phyloP scores from a whole-genome alignment of 495 filamentous ascomycete genomes.

The Trichoderma virens region DNA sequence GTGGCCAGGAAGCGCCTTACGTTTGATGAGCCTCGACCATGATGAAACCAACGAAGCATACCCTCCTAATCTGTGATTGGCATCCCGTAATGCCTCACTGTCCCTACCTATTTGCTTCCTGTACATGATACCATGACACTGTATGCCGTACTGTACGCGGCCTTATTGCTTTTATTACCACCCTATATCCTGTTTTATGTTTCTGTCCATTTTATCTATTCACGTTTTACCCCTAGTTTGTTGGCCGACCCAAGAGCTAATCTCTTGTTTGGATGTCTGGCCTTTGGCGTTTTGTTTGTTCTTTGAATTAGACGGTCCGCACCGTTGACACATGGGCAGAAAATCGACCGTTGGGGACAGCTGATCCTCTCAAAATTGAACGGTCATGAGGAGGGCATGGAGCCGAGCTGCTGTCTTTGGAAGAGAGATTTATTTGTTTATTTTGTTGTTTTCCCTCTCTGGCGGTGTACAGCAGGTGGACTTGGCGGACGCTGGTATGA shows the following conservation, averaged over 20 bases:
- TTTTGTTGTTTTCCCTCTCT: neutral
- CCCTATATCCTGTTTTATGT: neutral
- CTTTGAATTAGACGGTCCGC: neutral
- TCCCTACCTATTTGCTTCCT: constrained; percentile 5
- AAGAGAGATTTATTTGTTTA: neutral
- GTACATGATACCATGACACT: constrained; percentile 12
- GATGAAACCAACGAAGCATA: neutral
- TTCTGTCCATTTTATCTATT: neutral
- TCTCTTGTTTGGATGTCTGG: constrained; percentile 7
- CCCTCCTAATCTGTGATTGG: neutral
- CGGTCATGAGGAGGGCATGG: neutral
- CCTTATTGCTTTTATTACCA: neutral
- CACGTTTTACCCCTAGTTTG: neutral
- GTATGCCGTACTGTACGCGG: neutral
- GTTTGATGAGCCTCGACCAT: constrained; percentile 33
- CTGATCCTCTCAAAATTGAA: neutral
- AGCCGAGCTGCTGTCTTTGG: neutral
- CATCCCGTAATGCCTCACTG: neutral
- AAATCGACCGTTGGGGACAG: neutral
- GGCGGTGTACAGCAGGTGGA: neutral
- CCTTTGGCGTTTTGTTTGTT: neutral
- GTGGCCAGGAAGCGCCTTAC: constrained; percentile 34
- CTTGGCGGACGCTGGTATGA: neutral
- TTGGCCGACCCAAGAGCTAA: neutral
- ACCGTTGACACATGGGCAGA: neutral